These are phyloP conservation scores for Fusarium devonianum DNA, from an alignment of 2,329 filamentous ascomycete genomes.

Conservation along the genomic window DNA sequence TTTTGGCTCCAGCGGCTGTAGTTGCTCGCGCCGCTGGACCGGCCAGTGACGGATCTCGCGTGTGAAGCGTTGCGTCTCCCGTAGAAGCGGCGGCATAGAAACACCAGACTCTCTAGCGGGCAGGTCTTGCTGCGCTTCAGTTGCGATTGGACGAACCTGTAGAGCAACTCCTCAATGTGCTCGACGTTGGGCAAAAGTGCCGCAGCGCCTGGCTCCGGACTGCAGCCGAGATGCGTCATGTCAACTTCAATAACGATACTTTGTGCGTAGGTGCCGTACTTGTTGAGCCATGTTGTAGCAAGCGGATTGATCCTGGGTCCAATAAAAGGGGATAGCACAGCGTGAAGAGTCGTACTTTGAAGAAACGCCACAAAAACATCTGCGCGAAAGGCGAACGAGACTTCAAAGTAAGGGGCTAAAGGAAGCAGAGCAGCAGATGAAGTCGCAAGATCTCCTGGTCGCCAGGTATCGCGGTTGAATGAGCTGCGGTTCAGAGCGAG, in stretches of 20 bases:
- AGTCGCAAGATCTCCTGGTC: constrained; percentile 43
- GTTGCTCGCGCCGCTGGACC: constrained; percentile 3
- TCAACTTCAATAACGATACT: constrained; percentile 52
- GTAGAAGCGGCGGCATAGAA: constrained; percentile 48
- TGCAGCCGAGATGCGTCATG: constrained; percentile 48
- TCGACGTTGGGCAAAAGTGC: constrained; percentile 37
- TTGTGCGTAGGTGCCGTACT: constrained; percentile 47
- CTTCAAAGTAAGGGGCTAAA: constrained; percentile 40
- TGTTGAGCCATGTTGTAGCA: constrained; percentile 46
- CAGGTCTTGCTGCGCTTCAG: constrained; percentile 28
- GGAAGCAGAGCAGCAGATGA: constrained; percentile 38
- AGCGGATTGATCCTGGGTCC: constrained; percentile 44
- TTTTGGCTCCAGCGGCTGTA: constrained; percentile 20
- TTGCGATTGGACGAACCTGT: constrained; percentile 41
- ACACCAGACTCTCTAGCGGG: constrained; percentile 42
- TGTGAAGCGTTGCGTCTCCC: constrained; percentile 26
- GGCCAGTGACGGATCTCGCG: not conserved
- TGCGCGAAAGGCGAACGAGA: constrained; percentile 47
- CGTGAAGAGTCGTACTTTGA: constrained; percentile 47
- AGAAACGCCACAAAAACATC: constrained; percentile 50
- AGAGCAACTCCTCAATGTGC: constrained; percentile 40
- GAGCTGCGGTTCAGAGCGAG: constrained; percentile 41
- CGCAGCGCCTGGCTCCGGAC: constrained; percentile 35
- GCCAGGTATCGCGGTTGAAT: constrained; percentile 47
- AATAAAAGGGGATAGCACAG: constrained; percentile 50